Conservation (phyloP, 805 yeast genomes). For the Danielia oregonensis region DNA sequence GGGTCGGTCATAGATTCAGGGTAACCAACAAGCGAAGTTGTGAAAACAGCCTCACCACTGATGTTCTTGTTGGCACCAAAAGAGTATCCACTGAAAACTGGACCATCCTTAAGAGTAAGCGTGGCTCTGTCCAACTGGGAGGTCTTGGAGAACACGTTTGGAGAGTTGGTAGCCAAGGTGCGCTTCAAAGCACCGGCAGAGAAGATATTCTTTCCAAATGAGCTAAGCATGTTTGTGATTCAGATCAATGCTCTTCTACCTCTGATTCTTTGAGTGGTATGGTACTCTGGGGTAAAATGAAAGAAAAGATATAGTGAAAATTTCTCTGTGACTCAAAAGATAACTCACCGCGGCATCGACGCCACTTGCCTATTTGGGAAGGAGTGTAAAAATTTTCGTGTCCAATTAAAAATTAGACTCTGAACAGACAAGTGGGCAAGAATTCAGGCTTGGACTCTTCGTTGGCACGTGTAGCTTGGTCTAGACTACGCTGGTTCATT, state of each 20-base stretch:
- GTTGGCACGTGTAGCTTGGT: too few relatives aligned
- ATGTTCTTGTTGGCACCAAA: slow-evolving; percentile 93
- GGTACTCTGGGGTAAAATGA: too few relatives aligned
- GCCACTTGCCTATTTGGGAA: slow-evolving; percentile 17
- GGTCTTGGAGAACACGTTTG: slow-evolving; percentile 29
- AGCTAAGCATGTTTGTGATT: slow-evolving; percentile 8
- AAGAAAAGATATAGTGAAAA: not conserved
- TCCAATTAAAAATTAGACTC: slow-evolving; percentile 10
- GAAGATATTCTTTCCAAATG: slow-evolving; percentile 4
- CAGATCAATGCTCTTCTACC: too few relatives aligned
- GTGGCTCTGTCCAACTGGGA: slow-evolving; percentile 74
- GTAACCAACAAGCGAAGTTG: slow-evolving; percentile 96
- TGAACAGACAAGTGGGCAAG: too few relatives aligned
- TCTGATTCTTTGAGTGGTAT: too few relatives aligned
- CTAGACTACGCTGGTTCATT: too few relatives aligned
- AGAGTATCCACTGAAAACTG: slow-evolving; percentile 87
- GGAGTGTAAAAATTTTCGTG: slow-evolving; percentile 4
- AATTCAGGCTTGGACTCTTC: too few relatives aligned
- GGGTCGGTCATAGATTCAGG: slow-evolving; percentile 99
- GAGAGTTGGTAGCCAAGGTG: slow-evolving; percentile 31
- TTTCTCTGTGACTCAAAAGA: slow-evolving; percentile 15
- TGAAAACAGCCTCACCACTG: slow-evolving; percentile 97
- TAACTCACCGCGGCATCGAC: slow-evolving; percentile 24
- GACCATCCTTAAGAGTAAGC: slow-evolving; percentile 87
- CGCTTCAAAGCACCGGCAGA: slow-evolving; percentile 16